These are phyloP conservation scores for Papiliotrema fonsecae DNA, from an alignment of 1,284 basidiomycete genomes.

Conservation along the genomic window DNA sequence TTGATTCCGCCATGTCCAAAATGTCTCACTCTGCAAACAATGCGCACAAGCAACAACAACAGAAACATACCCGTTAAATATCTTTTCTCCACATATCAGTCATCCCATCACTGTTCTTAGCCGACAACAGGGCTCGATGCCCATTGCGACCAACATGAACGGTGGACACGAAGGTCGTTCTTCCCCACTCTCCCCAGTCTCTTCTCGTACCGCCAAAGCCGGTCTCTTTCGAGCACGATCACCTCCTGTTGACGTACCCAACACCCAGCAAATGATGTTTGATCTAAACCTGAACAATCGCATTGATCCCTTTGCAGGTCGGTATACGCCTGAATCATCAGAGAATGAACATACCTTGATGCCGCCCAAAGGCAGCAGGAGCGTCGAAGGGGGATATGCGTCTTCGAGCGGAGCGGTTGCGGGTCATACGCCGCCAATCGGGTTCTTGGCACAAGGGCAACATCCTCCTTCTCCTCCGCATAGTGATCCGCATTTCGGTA, in stretches of 20 bases:
- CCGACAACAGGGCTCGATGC: too few relatives aligned
- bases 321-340: slow-evolving; percentile 4
- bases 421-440: not conserved
- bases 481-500: too few relatives aligned
- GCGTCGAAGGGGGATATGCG: not conserved
- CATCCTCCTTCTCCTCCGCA: not conserved
- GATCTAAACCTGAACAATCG: not conserved
- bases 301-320: not conserved
- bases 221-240: slow-evolving; percentile 38
- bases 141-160: slow-evolving; percentile 17
- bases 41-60: too few relatives aligned
- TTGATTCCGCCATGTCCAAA: too few relatives aligned
- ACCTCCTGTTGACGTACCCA: slow-evolving; percentile 19
- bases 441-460: not conserved
- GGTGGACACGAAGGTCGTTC: not conserved
- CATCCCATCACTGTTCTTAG: too few relatives aligned
- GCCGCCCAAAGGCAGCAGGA: not conserved
- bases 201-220: slow-evolving; percentile 34
- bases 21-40: too few relatives aligned
- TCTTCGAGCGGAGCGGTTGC: not conserved
- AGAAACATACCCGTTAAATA: too few relatives aligned
- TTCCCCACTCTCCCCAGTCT: slow-evolving; percentile 3
- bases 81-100: too few relatives aligned
- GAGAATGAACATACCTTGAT: not conserved
- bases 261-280: not conserved